Evolutionary conservation across 1,284 basidiomycete genomes (phyloP), one percentile per base, ranked within the genome.

Genomic region (Austroboletus novae-zelandiae): DNA sequence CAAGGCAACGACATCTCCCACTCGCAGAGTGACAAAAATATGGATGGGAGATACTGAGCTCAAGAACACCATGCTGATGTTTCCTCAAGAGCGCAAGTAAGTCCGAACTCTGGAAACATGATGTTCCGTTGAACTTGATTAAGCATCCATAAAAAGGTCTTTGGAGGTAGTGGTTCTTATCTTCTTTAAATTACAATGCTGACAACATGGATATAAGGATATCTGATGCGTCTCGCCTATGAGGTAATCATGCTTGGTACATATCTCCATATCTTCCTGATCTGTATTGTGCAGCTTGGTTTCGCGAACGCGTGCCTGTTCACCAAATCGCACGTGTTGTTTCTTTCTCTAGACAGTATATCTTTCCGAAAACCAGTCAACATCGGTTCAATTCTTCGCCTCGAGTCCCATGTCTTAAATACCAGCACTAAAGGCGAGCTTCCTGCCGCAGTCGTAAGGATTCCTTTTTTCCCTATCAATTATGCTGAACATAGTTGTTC

Each of bases 11-110:
- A 68, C 27, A 53, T 61, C 56, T 45, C 60, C 43, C 47, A 65
- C 55, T 23, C 59, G 4, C 62, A 62, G 17, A 61, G 59, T 15
- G 75, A 81, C 49, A 73, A 74, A 18, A 79, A 23, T 85, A 1
- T 84, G 79, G 77, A 84, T 88, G 79, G 80, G 77, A 1, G 79
- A 86, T 50, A 86, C 85, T 0, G 70, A 71, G 43, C 62, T 84
- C 13, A 83, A 86, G 64, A 84, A 82, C 57, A 80, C 77, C 18
- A 76, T 85, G 74, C 71, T 91, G 45, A 91, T 91, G 87, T 91
- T 91, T 64, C 89, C 90, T 0, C 89, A 91, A 71, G 88, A 91
- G 64, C 77, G 89, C 61, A 92, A 93, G 84, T 86, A 54, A 64
- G 81, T 69, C 3, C 29, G 13, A 32, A 30, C 45, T 47, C 6